A percentile compares a stretch with the other conserved stretches of the same genome.
Conservation (phyloP, 2,329 filamentous ascomycete genomes). For the Colletotrichum limetticola region DNA sequence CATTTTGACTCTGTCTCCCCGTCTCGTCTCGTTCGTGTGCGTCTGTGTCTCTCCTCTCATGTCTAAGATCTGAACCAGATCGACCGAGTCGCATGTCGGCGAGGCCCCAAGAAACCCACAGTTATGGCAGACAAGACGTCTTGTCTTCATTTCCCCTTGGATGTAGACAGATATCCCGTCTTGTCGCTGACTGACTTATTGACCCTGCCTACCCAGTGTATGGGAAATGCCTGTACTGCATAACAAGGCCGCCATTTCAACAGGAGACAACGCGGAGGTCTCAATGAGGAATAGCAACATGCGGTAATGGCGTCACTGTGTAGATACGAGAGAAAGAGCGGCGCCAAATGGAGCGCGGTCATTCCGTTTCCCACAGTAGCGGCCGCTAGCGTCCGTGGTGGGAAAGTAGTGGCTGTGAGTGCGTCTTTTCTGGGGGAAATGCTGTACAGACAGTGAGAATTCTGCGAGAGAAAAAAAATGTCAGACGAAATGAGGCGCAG, state of each 20-base stretch:
- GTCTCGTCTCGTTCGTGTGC: conserved; percentile 8
- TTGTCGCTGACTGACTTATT: conserved; percentile 15
- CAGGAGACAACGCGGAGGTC: conserved; percentile 1
- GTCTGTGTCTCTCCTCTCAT: conserved; percentile 27
- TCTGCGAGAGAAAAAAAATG: conserved; percentile 22
- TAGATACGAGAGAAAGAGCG: conserved; percentile 34
- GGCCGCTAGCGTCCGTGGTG: conserved; percentile 32
- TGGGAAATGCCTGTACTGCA: conserved; percentile 13
- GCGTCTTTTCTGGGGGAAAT: conserved; percentile 26
- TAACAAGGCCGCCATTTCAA: conserved; percentile 6
- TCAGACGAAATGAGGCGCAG: conserved; percentile 34
- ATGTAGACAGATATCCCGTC: neutral
- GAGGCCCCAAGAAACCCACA: conserved; percentile 24
- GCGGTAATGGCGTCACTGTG: conserved; percentile 34
- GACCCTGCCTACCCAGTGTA: conserved; percentile 1
- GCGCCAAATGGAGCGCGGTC: conserved; percentile 34
- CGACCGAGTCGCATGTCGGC: conserved; percentile 30
- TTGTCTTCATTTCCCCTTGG: conserved; percentile 14
- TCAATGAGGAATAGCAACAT: conserved; percentile 33
- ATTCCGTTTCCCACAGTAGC: conserved; percentile 36
- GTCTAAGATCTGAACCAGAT: conserved; percentile 33
- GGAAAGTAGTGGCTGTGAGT: conserved; percentile 27
- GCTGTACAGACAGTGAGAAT: conserved; percentile 18
- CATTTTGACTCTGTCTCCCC: conserved; percentile 19
- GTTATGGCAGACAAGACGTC: conserved; percentile 7